Percentiles rank a stretch among this genome's conserved stretches.
Conservation (phyloP, 1,139 yeast species). For the Protomyces arabidopsidicola region DNA sequence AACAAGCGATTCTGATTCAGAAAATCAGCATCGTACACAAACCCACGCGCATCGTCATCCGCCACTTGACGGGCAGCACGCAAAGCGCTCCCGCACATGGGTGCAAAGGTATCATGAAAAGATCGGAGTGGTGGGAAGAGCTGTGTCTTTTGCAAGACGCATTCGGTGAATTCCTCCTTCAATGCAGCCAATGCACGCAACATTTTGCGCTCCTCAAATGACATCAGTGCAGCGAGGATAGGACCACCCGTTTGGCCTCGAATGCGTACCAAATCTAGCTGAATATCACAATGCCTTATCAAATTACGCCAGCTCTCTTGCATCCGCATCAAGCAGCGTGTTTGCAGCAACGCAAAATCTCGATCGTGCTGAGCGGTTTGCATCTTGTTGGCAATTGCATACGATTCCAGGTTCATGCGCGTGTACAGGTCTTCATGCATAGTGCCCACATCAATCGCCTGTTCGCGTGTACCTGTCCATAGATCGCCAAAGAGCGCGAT, state of each 20-base stretch:
- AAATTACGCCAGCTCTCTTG: conserved; percentile 11
- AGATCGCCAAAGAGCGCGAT: conserved; percentile 11
- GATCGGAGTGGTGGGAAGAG: conserved; percentile 16
- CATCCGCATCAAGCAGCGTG: conserved; percentile 12
- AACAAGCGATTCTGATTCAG: conserved; percentile 5
- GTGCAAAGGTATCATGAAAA: conserved; percentile 2
- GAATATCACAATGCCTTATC: conserved; percentile 11
- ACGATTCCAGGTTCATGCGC: background rate
- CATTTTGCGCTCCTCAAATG: conserved; percentile 5
- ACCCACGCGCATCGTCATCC: background rate
- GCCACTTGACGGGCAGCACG: conserved; percentile 20
- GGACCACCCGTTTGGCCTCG: background rate
- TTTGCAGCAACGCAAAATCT: conserved; percentile 2
- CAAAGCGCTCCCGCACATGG: conserved; percentile 13
- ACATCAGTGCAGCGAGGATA: conserved; percentile 10
- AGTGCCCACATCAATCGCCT: conserved; percentile 1
- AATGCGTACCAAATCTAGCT: conserved; percentile 3
- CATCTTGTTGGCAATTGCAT: background rate
- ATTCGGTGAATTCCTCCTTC: background rate
- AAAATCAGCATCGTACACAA: conserved; percentile 8
- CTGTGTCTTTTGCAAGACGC: conserved; percentile 4
- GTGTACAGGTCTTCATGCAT: background rate
- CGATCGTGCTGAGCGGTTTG: background rate
- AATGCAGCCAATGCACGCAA: background rate
- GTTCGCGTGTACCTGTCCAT: conserved; percentile 2